These are phyloP conservation scores for Capsicum pubescens DNA, from an alignment of 257 asterid genomes.

Conservation along the genomic window DNA sequence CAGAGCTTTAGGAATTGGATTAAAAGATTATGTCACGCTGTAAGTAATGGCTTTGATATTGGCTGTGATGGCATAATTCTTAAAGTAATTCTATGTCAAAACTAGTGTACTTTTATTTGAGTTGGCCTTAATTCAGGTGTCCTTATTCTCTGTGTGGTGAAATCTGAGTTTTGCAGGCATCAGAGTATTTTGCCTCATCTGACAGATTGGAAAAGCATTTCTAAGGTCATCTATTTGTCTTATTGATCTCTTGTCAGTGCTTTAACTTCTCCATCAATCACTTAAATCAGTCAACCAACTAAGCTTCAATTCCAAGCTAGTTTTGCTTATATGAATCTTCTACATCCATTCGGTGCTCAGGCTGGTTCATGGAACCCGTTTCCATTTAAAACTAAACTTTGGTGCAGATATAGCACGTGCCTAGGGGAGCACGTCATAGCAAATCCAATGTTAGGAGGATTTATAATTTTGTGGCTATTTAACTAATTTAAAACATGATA, in stretches of 20 bases:
- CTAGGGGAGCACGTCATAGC: background rate
- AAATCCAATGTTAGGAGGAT: background rate
- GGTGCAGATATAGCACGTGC: background rate
- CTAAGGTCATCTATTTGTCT: conserved; percentile 53
- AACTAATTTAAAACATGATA: background rate
- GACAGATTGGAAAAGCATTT: conserved; percentile 86
- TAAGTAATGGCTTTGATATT: conserved; percentile 40
- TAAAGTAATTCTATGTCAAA: background rate
- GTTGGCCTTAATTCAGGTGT: conserved; percentile 6
- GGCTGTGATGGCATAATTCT: background rate
- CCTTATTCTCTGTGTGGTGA: conserved; percentile 17
- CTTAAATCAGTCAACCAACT: background rate
- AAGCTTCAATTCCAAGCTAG: background rate
- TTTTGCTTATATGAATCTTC: background rate
- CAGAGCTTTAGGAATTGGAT: conserved; percentile 73
- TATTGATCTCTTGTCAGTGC: background rate
- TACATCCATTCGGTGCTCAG: background rate
- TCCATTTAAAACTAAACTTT: background rate
- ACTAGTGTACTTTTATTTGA: background rate
- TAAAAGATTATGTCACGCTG: conserved; percentile 76
- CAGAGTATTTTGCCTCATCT: conserved; percentile 68
- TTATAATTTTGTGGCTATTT: background rate
- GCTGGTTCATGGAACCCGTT: conserved; percentile 1
- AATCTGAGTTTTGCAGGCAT: conserved; percentile 60
- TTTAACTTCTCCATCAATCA: background rate